Conservation (phyloP, 306 rosid species). For the Castanea mollissima region DNA sequence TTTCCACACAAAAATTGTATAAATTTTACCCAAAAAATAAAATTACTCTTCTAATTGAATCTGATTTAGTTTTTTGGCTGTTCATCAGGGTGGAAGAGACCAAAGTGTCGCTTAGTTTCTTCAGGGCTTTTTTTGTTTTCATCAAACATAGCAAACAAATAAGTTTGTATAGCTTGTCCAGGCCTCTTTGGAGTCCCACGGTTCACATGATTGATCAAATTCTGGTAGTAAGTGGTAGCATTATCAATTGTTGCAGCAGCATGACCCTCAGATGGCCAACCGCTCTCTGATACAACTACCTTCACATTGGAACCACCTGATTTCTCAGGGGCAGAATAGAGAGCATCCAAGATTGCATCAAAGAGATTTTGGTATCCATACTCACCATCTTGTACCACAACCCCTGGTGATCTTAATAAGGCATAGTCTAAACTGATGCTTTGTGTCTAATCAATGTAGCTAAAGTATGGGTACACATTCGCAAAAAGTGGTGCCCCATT, state of each 20-base stretch:
- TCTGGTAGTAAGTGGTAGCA: conserved; percentile 41
- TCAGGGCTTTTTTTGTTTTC: conserved; percentile 22
- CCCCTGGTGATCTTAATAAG: conserved; percentile 35
- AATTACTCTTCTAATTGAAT: conserved; percentile 5
- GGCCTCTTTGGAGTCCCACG: conserved; percentile 55
- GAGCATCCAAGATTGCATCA: conserved; percentile 48
- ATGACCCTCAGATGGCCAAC: conserved; percentile 71
- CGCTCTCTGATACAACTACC: conserved; percentile 68
- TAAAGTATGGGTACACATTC: conserved; percentile 56
- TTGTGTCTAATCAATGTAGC: not conserved
- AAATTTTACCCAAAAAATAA: no score
- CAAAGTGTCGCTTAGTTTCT: conserved; percentile 39
- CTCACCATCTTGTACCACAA: conserved; percentile 12
- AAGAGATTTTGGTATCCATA: conserved; percentile 42
- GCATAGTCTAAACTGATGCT: conserved; percentile 30
- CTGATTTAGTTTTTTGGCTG: conserved; percentile 37
- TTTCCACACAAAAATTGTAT: no score
- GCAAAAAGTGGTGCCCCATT: conserved; percentile 63
- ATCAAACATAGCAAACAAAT: conserved; percentile 50
- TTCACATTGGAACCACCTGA: conserved; percentile 27
- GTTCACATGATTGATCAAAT: conserved; percentile 47
- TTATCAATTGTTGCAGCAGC: conserved; percentile 24
- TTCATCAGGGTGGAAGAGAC: conserved; percentile 30
- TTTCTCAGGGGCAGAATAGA: conserved; percentile 56
- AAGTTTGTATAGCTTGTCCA: conserved; percentile 29